Evolutionary conservation across 2,329 filamentous ascomycete species (phyloP).

Genomic region (Clarireedia monteithiana): DNA sequence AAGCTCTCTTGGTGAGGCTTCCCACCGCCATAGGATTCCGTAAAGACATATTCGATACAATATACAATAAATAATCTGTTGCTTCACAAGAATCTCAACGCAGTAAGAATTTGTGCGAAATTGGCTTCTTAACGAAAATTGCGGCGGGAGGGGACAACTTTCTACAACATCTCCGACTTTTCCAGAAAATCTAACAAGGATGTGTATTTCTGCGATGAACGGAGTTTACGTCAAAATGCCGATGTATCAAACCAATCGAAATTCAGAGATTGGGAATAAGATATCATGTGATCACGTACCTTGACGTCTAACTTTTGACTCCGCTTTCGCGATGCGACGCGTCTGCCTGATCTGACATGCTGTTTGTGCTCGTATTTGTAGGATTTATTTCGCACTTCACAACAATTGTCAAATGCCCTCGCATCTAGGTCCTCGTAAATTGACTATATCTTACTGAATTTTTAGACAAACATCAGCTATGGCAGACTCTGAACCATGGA

Average conservation of each 20-base stretch:
- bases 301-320: background rate
- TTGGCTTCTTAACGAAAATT: background rate
- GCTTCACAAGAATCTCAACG: background rate
- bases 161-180: background rate
- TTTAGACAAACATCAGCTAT: constrained; percentile 6
- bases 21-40: constrained; percentile 27
- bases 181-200: constrained; percentile 3
- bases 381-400: too few species aligned
- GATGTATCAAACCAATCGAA: background rate
- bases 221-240: background rate
- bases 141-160: constrained; percentile 1
- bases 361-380: background rate
- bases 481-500: constrained; percentile 19
- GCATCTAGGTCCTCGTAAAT: background rate
- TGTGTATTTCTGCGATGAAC: background rate
- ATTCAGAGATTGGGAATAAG: background rate
- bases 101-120: background rate
- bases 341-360: constrained; percentile 1
- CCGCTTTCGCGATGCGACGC: constrained; percentile 4
- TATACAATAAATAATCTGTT: background rate
- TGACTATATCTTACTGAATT: background rate
- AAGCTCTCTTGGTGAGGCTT: constrained; percentile 26
- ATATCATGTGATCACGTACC: background rate
- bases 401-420: too few species aligned
- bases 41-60: constrained; percentile 32